Percentiles rank a stretch among this genome's conserved stretches.
Conservation (phyloP, 2,329 filamentous ascomycete genomes). For the Phaeomoniella chlamydospora region DNA sequence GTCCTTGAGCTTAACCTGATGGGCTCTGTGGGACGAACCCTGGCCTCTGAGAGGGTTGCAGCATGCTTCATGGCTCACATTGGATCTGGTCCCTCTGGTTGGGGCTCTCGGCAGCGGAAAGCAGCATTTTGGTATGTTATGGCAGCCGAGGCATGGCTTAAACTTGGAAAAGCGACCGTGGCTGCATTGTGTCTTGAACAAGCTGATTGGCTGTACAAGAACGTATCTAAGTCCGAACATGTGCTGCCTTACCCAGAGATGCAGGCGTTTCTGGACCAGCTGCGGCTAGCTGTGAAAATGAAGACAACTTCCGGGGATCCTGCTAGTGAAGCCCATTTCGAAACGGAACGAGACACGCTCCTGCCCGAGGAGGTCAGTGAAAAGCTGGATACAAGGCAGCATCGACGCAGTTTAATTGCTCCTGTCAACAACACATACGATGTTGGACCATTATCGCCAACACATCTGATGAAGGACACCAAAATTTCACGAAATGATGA, state of each 20-base stretch:
- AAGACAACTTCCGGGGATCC: constrained; percentile 17
- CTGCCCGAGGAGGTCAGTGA: not conserved
- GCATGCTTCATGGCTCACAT: constrained; percentile 67
- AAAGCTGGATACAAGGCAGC: not conserved
- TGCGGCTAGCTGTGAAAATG: constrained; percentile 27
- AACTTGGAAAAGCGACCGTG: constrained; percentile 60
- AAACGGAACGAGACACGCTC: not conserved
- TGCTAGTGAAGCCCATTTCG: not conserved
- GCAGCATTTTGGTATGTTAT: constrained; percentile 80
- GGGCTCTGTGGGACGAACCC: constrained; percentile 60
- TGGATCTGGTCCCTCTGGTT: constrained; percentile 49
- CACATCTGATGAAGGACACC: not conserved
- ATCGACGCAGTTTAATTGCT: constrained; percentile 1
- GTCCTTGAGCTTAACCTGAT: constrained; percentile 67
- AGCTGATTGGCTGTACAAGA: constrained; percentile 41
- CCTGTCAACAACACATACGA: not conserved
- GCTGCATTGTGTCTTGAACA: constrained; percentile 65
- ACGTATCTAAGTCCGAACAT: constrained; percentile 22
- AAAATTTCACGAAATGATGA: not conserved
- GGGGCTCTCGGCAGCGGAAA: constrained; percentile 65
- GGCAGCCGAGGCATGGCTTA: constrained; percentile 71
- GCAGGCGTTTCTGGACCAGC: constrained; percentile 29
- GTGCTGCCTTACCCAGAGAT: constrained; percentile 36
- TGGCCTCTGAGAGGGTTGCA: constrained; percentile 75
- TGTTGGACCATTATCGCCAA: not conserved